Base-by-base conservation (phyloP, 2,329 filamentous ascomycete genomes). In the Pseudocercospora fijiensis region DNA sequence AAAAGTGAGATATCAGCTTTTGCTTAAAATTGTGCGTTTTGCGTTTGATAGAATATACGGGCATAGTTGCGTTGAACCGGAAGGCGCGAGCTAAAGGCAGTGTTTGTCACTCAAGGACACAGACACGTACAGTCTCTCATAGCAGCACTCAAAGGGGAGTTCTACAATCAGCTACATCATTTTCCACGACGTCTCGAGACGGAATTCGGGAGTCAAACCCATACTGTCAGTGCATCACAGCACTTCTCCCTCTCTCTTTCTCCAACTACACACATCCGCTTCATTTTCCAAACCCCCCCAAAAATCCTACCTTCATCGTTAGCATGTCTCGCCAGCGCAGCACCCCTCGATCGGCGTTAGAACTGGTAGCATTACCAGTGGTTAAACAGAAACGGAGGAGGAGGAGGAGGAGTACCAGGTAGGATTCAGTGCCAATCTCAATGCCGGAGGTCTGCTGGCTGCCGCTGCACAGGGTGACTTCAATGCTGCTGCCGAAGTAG, bases 291-390 rank as follows among this genome's bases (percentile, higher is more conserved):
- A 45, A 8, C 41, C 13, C 8, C 20, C 6, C 9, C 43, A 20
- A 47, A 20, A 76, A 56, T 56, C 33, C 52, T 16, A 33, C 52
- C 18, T 13, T 56, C 27, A 27, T 26, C 18, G 26, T 56, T 56
- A 33, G 52, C 52, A 20, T 26, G 52, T 56, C 52, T 56, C 52
- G 52, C 27, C 52, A 28, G 30, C 27, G 52, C 52, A 18, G 27
- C 30, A 11, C 52, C 52, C 33, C 52, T 56, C 22, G 52, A 56
- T 10, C n/a, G 18, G 4, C 52, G 52, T 27, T 26, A 56, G 52
- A 30, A 28, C 16, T 22, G 27, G 7, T 56, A 18, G 7, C 13
- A 30, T 10, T 56, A 56, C 26, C n/a, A 47, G 30, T 33, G n/a
- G 43, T n/a, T n/a, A n/a, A n/a, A 20, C 47, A 51, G 16, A 20